A percentile compares a stretch with the other conserved stretches of the same genome.
Evolutionary conservation across 2,329 filamentous ascomycete genomes (phyloP).

Genomic region (Sporothrix brasiliensis): DNA sequence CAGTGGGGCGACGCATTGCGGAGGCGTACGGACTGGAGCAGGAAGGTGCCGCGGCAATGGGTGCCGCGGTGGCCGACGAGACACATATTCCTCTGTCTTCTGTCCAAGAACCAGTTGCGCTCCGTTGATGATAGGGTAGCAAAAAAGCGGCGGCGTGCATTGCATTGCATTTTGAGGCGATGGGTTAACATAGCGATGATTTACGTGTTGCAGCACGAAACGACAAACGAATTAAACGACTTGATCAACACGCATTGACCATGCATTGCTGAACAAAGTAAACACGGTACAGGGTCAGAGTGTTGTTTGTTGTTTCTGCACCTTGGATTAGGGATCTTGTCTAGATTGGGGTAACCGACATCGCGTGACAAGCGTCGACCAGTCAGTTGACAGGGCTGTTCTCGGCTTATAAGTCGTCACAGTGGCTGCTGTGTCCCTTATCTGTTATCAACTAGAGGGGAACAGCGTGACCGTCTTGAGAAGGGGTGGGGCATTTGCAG

Average conservation of each 20-base stretch:
- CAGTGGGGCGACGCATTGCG: conserved; percentile 67
- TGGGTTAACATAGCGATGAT: conserved; percentile 7
- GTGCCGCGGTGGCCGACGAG: background rate
- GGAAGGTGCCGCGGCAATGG: background rate
- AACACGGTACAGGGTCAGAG: background rate
- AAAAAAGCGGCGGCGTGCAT: background rate
- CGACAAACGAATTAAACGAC: background rate
- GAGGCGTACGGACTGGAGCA: conserved; percentile 49
- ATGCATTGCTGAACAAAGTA: background rate
- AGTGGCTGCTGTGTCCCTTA: background rate
- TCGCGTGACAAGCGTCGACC: conserved; percentile 19
- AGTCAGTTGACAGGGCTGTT: conserved; percentile 15
- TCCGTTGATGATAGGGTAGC: background rate
- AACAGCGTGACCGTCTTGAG: background rate
- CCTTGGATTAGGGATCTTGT: background rate
- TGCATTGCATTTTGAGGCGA: conserved; percentile 7
- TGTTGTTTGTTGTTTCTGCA: background rate
- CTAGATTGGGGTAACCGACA: conserved; percentile 5
- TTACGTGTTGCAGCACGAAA: background rate
- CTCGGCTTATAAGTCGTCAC: background rate
- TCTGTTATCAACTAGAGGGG: conserved; percentile 19
- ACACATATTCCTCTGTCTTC: background rate
- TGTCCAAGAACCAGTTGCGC: background rate
- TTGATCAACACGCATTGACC: background rate
- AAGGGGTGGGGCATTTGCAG: background rate